Base-by-base conservation (phyloP, 805 yeast genomes). In the Wickerhamiella brachini region DNA sequence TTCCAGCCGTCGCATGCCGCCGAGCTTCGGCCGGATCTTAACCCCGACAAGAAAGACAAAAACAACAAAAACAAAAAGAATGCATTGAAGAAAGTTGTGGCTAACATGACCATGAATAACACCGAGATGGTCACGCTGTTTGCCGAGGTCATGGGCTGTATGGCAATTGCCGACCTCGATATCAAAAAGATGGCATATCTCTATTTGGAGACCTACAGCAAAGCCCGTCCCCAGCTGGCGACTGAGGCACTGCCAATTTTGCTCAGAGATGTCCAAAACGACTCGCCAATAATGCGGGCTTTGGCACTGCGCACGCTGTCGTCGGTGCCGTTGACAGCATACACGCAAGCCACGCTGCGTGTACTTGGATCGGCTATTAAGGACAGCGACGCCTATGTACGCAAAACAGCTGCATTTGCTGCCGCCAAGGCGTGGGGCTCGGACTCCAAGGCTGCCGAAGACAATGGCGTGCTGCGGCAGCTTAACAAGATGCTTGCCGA, bases 41-140 rank as follows among this genome's bases (percentile, higher is more conserved):
- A 61, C 42, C 53, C 57, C 17, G 69, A 66, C 45, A 65, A 61
- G 47, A 57, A 57, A 46, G 71, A 69, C 57, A 65, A 62, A 54
- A 64, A 66, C 48, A 51, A 59, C 50, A 60, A 58, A 49, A 57
- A 59, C 34, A 68, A 67, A 51, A 78, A 75, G 57, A 67, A 69
- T 10, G 74, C 80, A 1, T 63, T 90, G 60, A 81, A 81, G 64
- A 84, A 83, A 60, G 75, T 87, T 24, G 72, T 89, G 7, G 90
- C 95, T 44, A 89, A 88, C 65, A 75, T 87, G 65, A 82, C 94
- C 5, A 73, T 87, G 66, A 87, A 88, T 48, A 86, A 85, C 64
- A 75, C 75, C 51, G 96, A 90, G 61, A 78, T 88, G 77, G 71
- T 79, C 10, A 64, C 68, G 18, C 63, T 90, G 50, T 76, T 81